These are phyloP conservation scores for Ophiostoma himal-ulmi DNA, from an alignment of 2,329 filamentous ascomycete species.

Conservation along the genomic window DNA sequence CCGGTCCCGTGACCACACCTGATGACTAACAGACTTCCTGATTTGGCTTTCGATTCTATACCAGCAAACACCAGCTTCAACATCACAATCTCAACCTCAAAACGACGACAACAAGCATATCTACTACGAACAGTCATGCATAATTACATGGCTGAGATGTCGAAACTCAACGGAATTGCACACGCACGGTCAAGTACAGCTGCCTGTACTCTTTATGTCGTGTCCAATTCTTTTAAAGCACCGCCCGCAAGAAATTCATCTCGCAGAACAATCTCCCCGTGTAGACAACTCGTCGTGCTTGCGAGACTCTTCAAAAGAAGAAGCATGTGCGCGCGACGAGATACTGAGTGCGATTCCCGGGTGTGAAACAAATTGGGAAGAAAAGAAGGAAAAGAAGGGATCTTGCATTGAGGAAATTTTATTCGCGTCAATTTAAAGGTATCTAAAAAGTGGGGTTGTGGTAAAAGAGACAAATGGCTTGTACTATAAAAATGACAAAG, in stretches of 20 bases:
- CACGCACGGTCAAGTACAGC: conserved; percentile 36
- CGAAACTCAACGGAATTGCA: conserved; percentile 60
- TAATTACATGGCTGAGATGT: conserved; percentile 31
- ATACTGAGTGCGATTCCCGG: conserved; percentile 34
- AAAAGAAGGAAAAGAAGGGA: conserved; percentile 35
- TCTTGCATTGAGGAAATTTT: neutral
- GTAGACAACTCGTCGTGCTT: conserved; percentile 48
- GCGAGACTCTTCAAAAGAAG: conserved; percentile 32
- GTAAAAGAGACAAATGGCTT: neutral
- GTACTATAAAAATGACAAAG: conserved; percentile 1
- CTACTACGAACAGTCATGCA: neutral
- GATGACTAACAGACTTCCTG: too few species aligned
- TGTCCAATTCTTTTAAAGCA: conserved; percentile 60
- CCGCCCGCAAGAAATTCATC: conserved; percentile 33
- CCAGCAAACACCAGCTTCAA: neutral
- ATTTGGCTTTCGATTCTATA: neutral
- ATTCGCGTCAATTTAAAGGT: neutral
- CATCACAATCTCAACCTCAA: neutral
- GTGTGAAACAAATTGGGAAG: conserved; percentile 49
- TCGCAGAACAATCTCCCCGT: conserved; percentile 49
- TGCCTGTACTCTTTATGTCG: conserved; percentile 23
- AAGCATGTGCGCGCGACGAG: conserved; percentile 30
- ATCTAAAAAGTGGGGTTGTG: neutral
- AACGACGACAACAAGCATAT: neutral
- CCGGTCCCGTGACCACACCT: neutral